phyloP scores from a whole-genome alignment of 108 stramenopile genomes.

The Pinguiococcus pyrenoidosus region DNA sequence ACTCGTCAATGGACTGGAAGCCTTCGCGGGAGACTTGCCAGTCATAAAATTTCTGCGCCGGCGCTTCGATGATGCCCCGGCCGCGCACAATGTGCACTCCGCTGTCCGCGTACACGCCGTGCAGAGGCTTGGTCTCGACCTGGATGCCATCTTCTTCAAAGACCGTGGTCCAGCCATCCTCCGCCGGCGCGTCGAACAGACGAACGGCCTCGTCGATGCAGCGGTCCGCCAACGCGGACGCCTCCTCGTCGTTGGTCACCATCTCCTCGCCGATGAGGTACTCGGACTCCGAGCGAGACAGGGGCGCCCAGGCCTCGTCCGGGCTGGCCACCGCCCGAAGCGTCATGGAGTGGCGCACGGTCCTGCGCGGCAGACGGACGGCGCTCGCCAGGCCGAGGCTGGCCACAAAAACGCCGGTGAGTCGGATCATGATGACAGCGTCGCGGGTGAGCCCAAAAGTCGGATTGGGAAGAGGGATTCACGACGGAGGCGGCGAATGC shows the following conservation, averaged over 20 bases:
- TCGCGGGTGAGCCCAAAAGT: too few species aligned
- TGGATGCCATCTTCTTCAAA: constrained; percentile 16
- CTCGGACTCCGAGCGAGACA: constrained; percentile 4
- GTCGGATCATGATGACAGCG: too few species aligned
- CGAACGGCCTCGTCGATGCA: constrained; percentile 25
- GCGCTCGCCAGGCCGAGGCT: too few species aligned
- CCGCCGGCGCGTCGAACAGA: constrained; percentile 18
- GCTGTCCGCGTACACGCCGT: constrained; percentile 18
- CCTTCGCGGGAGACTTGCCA: constrained; percentile 21
- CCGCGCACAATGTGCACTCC: constrained; percentile 20
- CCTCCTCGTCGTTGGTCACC: constrained; percentile 20
- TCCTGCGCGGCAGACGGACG: too few species aligned
- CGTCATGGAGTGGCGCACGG: too few species aligned
- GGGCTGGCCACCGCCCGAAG: constrained; percentile 4
- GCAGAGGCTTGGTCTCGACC: constrained; percentile 16
- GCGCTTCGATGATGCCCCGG: constrained; percentile 12
- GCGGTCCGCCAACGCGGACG: constrained; percentile 13
- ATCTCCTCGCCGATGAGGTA: constrained; percentile 28
- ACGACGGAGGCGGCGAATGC: too few species aligned
- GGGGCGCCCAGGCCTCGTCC: background rate
- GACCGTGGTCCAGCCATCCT: constrained; percentile 21
- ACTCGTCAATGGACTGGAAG: constrained; percentile 27
- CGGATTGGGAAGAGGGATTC: too few species aligned
- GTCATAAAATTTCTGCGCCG: constrained; percentile 17
- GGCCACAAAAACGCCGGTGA: too few species aligned